phyloP scores from a whole-genome alignment of 2,329 filamentous ascomycete genomes.

The Diaporthe nobilis region DNA sequence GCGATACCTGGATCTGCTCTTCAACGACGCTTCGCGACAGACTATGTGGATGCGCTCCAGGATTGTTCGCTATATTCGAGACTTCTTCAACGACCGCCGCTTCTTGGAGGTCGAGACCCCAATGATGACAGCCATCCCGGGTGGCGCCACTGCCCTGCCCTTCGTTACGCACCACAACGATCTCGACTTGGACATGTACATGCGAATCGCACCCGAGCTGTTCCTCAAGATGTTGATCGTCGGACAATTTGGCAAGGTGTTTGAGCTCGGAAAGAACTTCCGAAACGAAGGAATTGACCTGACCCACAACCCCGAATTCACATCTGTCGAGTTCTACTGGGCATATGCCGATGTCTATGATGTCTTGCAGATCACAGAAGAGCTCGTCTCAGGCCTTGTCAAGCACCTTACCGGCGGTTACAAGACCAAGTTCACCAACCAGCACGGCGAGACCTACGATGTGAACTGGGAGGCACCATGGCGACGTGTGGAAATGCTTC shows the following conservation, averaged over 20 bases:
- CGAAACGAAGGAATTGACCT: slow-evolving; percentile 92
- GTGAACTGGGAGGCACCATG: slow-evolving; percentile 98
- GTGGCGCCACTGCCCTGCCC: slow-evolving; percentile 94
- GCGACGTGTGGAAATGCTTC: slow-evolving; percentile 96
- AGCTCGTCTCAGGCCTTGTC: slow-evolving; percentile 90
- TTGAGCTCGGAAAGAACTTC: slow-evolving; percentile 96
- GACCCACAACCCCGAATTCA: slow-evolving; percentile 99
- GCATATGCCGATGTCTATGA: slow-evolving; percentile 94
- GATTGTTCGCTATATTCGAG: slow-evolving; percentile 90
- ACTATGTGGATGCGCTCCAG: slow-evolving; percentile 88
- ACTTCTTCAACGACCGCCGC: slow-evolving; percentile 88
- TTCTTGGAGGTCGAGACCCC: slow-evolving; percentile 97
- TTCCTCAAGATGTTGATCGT: slow-evolving; percentile 98
- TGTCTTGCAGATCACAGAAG: slow-evolving; percentile 91
- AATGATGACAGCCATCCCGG: slow-evolving; percentile 96
- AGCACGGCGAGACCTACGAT: slow-evolving; percentile 86
- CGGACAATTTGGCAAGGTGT: slow-evolving; percentile 93
- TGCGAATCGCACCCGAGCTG: slow-evolving; percentile 94
- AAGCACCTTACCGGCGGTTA: slow-evolving; percentile 90
- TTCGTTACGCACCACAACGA: slow-evolving; percentile 98
- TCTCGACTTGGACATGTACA: slow-evolving; percentile 91
- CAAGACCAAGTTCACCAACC: slow-evolving; percentile 87
- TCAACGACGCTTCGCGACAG: slow-evolving; percentile 90
- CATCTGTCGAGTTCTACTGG: slow-evolving; percentile 97
- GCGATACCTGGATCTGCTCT: slow-evolving; percentile 95